A percentile compares a stretch with the other conserved stretches of the same genome.
These are phyloP conservation scores for Polyporus tsugae DNA, from an alignment of 1,284 basidiomycete species.

Conservation along the genomic window DNA sequence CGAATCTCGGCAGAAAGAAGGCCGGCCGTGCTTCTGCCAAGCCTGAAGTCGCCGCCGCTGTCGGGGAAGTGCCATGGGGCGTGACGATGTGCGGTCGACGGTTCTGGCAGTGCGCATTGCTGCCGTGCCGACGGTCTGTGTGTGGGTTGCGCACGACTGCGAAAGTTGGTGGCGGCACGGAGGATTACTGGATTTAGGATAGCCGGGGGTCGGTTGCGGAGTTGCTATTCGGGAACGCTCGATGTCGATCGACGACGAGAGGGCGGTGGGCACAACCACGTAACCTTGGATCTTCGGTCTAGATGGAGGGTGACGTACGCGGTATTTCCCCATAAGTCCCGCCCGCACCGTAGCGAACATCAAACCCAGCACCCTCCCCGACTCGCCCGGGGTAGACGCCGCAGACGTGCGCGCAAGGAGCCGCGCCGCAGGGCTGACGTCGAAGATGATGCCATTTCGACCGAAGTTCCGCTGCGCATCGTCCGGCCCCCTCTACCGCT, in stretches of 20 bases:
- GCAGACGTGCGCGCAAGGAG: not conserved
- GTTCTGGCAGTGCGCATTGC: not conserved
- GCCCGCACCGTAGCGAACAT: constrained; percentile 1
- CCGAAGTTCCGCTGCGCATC: not conserved
- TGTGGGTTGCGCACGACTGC: not conserved
- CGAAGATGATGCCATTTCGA: not conserved
- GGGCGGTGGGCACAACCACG: constrained; percentile 8
- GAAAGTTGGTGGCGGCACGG: not conserved
- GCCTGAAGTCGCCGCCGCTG: constrained; percentile 24
- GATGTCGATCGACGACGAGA: constrained; percentile 20
- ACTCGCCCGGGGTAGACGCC: constrained; percentile 7
- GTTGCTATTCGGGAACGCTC: constrained; percentile 8
- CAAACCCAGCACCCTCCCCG: constrained; percentile 2
- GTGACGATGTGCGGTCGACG: constrained; percentile 8
- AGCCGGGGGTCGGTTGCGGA: constrained; percentile 3
- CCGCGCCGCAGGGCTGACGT: constrained; percentile 3
- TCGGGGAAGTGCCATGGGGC: constrained; percentile 11
- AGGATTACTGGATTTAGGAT: not conserved
- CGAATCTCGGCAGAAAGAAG: constrained; percentile 36
- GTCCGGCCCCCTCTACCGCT: not conserved
- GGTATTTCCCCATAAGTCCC: constrained; percentile 17
- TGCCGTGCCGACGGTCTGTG: constrained; percentile 8
- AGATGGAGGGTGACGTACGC: constrained; percentile 23
- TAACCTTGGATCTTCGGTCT: constrained; percentile 22
- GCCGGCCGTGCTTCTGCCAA: constrained; percentile 31